These are phyloP conservation scores for Wickerhamiella brachini DNA, from an alignment of 805 yeast species.

Conservation along the genomic window DNA sequence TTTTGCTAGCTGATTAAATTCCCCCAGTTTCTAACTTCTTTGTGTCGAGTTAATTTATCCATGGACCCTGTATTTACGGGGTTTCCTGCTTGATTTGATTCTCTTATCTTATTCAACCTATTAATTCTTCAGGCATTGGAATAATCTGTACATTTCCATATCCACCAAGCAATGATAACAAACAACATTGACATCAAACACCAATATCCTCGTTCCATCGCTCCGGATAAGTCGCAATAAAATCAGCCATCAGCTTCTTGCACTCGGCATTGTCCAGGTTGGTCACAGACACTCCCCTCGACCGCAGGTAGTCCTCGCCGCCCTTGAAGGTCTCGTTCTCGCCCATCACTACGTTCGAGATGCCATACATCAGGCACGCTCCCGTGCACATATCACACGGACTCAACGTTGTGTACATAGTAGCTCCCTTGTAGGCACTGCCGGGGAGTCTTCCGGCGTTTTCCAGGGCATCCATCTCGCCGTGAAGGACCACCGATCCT, in stretches of 20 bases:
- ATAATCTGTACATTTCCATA: too few species aligned
- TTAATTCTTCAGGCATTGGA: too few species aligned
- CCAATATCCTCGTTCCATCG: constrained; percentile 30
- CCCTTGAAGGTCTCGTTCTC: constrained; percentile 77
- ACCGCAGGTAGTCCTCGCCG: constrained; percentile 58
- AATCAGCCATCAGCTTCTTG: constrained; percentile 55
- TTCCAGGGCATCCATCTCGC: constrained; percentile 81
- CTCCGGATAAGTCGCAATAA: constrained; percentile 43
- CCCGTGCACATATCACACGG: constrained; percentile 97
- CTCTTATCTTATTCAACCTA: too few species aligned
- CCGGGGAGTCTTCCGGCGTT: constrained; percentile 85
- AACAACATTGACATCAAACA: too few species aligned
- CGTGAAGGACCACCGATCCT: constrained; percentile 73
- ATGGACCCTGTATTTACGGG: too few species aligned
- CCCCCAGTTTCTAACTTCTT: too few species aligned
- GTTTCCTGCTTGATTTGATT: too few species aligned
- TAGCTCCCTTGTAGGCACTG: constrained; percentile 62
- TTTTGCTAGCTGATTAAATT: too few species aligned
- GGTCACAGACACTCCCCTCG: constrained; percentile 43
- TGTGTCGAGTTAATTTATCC: too few species aligned
- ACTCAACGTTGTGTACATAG: constrained; percentile 82
- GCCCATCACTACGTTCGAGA: constrained; percentile 76
- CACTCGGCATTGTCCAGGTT: constrained; percentile 25
- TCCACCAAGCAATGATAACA: too few species aligned
- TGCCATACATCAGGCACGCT: constrained; percentile 77